Percentiles rank a stretch among this genome's conserved stretches.
Conservation (phyloP, 2,329 filamentous ascomycete genomes). For the Penicillium sp. region DNA sequence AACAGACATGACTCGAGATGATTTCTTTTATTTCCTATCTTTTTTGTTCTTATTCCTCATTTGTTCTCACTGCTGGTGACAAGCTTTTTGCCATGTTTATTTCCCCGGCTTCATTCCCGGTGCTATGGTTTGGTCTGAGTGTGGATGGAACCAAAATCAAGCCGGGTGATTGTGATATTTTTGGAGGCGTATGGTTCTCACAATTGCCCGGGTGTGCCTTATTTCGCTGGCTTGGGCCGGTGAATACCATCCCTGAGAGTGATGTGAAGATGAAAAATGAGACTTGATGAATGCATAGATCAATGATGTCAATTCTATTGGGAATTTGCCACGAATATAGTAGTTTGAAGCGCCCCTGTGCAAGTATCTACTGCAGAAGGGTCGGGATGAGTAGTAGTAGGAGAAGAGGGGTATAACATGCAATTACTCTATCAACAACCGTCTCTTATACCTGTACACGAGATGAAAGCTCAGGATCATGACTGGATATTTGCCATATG, state of each 20-base stretch:
- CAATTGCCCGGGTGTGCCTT: constrained; percentile 21
- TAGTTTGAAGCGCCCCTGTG: neutral
- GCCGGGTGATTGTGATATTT: constrained; percentile 21
- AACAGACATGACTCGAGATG: constrained; percentile 27
- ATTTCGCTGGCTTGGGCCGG: constrained; percentile 11
- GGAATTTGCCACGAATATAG: too few relatives aligned
- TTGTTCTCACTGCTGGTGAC: constrained; percentile 17
- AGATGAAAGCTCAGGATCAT: constrained; percentile 5
- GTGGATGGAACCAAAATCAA: constrained; percentile 16
- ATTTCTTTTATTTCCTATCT: constrained; percentile 24
- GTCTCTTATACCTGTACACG: constrained; percentile 18
- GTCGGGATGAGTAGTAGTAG: neutral
- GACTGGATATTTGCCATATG: too few relatives aligned
- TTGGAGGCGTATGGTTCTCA: constrained; percentile 24
- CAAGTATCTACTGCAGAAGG: neutral
- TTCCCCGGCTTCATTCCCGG: constrained; percentile 11
- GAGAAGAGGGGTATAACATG: constrained; percentile 25
- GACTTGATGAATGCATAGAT: constrained; percentile 27
- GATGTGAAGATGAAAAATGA: constrained; percentile 21
- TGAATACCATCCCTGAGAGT: constrained; percentile 14
- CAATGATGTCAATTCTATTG: constrained; percentile 11
- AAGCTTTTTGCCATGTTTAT: constrained; percentile 10
- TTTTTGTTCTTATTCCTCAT: constrained; percentile 18
- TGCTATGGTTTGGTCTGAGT: constrained; percentile 12
- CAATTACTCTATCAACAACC: constrained; percentile 18